Base-by-base conservation (phyloP, 129 eudicot genomes). In the Flaveria robusta region DNA sequence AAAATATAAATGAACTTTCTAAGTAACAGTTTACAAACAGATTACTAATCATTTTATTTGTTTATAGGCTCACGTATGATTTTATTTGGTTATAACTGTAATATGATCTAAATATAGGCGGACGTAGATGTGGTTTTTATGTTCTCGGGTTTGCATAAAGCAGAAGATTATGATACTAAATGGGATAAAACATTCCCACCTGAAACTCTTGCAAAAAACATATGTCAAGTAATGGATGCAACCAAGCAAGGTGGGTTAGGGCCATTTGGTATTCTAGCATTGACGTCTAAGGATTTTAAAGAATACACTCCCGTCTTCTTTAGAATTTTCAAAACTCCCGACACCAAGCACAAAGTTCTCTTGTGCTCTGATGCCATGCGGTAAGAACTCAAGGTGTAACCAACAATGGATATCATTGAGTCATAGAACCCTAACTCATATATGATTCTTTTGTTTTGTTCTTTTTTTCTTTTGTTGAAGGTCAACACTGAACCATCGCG, bases 251-350 rank as follows among this genome's bases (percentile, higher is more conserved):
- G 91, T 11, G 88, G 91, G 12, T 7, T 87, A 37, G 91, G 88
- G n/a, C 91, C 91, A 10, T 82, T 86, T 64, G 87, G 87, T 74
- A 78, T 86, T 14, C 12, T 83, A 14, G 74, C 87, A 7, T 70
- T 87, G 71, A 77, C 91, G 42, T 87, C 91, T 6, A 49, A 78
- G 9, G 55, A 81, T 22, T 68, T 83, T 22, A 74, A 77, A 66
- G 91, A 87, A 55, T 81, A 74, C 71, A 87, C 91, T 20, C 81
- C 88, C 0, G 78, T 84, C n/a, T 84, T 84, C 29, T 84, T 84
- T 71, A 81, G 87, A 66, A 65, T 88, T 49, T 86, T 86, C 66
- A 86, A 83, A 66, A 76, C 79, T 50, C 76, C 29, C 0, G 12
- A 81, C 68, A 65, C 67, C 42, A 85, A 81, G 76, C 79, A 62